Evolutionary conservation across 345 rosid genomes (phyloP), one percentile per base, ranked within the genome.

Genomic region (Rhodomyrtus tomentosa): DNA sequence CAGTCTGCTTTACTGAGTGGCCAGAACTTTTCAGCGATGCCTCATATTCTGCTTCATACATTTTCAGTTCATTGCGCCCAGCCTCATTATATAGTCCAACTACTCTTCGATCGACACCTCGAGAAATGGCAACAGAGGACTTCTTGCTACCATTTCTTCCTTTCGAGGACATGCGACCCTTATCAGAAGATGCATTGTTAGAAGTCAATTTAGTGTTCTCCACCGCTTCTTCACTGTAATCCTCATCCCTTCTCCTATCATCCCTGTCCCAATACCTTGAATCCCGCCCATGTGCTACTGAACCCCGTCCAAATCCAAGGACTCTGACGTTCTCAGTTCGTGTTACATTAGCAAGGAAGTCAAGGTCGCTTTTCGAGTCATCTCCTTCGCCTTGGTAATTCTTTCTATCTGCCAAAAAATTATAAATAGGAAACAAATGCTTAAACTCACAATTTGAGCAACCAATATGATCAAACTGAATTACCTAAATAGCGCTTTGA

Each of bases 181-280:
- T 82, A 81, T 85, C 86, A 81, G 82, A 84, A 86, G 91, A 85
- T 82, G 82, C 87, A 85, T 83, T 85, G 83, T 45, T 42, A 80
- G 59, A 36, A 84, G 81, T 85, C 80, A 27, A 58, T 20, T 87
- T 83, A 20, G 85, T 85, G 83, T 87, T 90, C 49, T 92, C 90
- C 42, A 90, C 90, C 29, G 50, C 92, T 82, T 93, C 98, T 90
- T 92, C 98, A 81, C 89, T 87, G 62, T 95, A 97, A 86, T 97
- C 99, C 83, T 84, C 91, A 89, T 96, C 98, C 84, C 98, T 89
- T 88, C 99, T 94, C 90, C 99, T 92, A 86, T 95, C 99, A 88
- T 96, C 99, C 90, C 85, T 92, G 88, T 96, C 99, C 98, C 99
- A 95, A 88, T 91, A 91, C 86, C 98, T 91, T 6, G 99, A 96